phyloP scores from a whole-genome alignment of 768 basidiomycete species.

The Tylopilus cervinicoccineus region DNA sequence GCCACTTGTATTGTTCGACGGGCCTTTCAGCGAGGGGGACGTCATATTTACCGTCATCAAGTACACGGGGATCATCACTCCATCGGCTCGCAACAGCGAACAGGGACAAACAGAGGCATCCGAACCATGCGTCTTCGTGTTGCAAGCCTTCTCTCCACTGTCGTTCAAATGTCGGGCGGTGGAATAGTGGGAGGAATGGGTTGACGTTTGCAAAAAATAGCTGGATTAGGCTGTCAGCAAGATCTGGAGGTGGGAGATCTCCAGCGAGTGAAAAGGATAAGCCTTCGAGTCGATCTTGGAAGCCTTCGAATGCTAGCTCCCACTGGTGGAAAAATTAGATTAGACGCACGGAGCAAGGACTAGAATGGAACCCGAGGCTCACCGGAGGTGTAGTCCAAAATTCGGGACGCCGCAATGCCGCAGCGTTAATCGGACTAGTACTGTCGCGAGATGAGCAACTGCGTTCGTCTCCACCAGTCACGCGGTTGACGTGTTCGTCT shows the following conservation, averaged over 20 bases:
- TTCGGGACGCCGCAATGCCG: conserved; percentile 37
- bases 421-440: conserved; percentile 18
- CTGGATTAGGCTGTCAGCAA: conserved; percentile 55
- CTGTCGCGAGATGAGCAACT: conserved; percentile 17
- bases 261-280: conserved; percentile 35
- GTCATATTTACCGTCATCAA: conserved; percentile 32
- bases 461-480: conserved; percentile 17
- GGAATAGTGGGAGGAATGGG: conserved; percentile 59
- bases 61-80: conserved; percentile 57
- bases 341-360: background rate
- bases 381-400: conserved; percentile 62
- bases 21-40: conserved; percentile 18
- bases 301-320: conserved; percentile 54
- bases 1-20: conserved; percentile 41
- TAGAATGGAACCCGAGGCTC: conserved; percentile 19
- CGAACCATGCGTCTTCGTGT: conserved; percentile 55
- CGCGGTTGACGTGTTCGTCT: conserved; percentile 45
- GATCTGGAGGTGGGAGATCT: conserved; percentile 62
- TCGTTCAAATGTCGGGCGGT: conserved; percentile 63
- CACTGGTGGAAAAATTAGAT: conserved; percentile 37
- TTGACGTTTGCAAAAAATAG: conserved; percentile 67
- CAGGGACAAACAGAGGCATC: conserved; percentile 53
- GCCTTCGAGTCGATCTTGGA: conserved; percentile 24
- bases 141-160: conserved; percentile 55
- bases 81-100: conserved; percentile 71